Evolutionary conservation across 2,329 filamentous ascomycete genomes (phyloP).

Genomic region (Ophiocordyceps australis): DNA sequence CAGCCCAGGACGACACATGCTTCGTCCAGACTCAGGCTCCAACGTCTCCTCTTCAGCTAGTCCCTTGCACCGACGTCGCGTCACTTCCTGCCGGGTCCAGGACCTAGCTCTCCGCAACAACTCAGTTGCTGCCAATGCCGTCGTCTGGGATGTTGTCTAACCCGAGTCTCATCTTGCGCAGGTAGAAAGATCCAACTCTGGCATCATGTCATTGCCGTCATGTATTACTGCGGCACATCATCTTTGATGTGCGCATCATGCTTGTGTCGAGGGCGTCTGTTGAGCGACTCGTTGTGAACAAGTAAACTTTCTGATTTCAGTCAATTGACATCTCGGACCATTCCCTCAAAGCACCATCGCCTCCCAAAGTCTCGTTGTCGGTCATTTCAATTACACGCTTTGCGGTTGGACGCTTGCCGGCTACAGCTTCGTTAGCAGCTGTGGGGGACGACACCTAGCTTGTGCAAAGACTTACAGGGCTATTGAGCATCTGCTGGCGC

Average conservation of each 20-base stretch:
- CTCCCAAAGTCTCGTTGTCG: neutral
- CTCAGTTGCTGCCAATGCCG: no score
- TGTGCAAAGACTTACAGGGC: conserved; percentile 52
- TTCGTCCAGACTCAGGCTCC: no score
- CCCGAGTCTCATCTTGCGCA: no score
- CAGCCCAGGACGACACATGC: no score
- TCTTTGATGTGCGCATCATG: neutral
- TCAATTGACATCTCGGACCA: no score
- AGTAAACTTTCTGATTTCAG: no score
- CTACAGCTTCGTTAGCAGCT: conserved; percentile 11
- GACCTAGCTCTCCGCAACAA: no score
- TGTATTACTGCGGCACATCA: neutral
- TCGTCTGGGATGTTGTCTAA: no score
- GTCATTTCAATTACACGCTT: conserved; percentile 23
- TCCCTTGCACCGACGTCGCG: conserved; percentile 5
- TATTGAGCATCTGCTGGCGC: conserved; percentile 87
- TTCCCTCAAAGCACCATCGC: neutral
- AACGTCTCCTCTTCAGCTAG: neutral
- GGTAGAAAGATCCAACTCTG: no score
- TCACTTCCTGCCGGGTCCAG: conserved; percentile 10
- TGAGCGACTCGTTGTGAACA: no score
- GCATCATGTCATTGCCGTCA: neutral
- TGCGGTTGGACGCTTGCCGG: conserved; percentile 37
- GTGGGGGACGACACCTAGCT: conserved; percentile 1
- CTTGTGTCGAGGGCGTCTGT: no score